Evolutionary conservation across 2,329 filamentous ascomycete genomes (phyloP), one percentile per base, ranked within the genome.

Genomic region (Fusarium nanum): DNA sequence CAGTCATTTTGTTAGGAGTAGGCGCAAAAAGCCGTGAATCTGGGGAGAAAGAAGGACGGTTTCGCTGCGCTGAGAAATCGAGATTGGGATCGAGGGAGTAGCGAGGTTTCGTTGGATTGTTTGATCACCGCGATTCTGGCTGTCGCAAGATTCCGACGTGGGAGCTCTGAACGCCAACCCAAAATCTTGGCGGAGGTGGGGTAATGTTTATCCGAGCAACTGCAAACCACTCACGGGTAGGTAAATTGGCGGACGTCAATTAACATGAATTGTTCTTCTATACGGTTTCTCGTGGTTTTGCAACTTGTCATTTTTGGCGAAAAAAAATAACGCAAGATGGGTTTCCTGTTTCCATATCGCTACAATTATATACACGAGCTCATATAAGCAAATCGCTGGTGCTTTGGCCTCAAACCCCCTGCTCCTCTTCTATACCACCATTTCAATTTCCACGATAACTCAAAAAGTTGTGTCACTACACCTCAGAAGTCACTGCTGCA

Each of bases 1-100:
- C 87, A 73, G 86, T 86, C 87, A 89, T 89, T 54, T 50, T 75
- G 60, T 53, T 56, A 61, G 44, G 5, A 8, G 27, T 32, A 27
- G 53, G 50, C 56, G 67, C 63, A 59, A 68, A 57, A n/a, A 41
- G 12, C 56, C 25, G 40, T 32, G 12, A 13, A 16, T 50, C 10
- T 55, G 37, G 9, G 11, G 6, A 18, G 20, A 27, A 10, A 25
- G 13, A n/a, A 14, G 18, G 12, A 30, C 22, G 16, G 5, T 40
- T 41, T 67, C 46, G 50, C 56, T 48, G 48, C 54, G 44, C 41
- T 56, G 8, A 41, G 34, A 30, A 14, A 25, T 52, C 40, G 46
- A 40, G 48, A 16, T 57, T 27, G 44, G 28, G 28, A 40, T 52
- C 13, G 32, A 52, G 53, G 44, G 56, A 22, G 54, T 59, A 56